Conservation (phyloP, 2,329 filamentous ascomycete genomes). For the Cladosporium cucumerinum region DNA sequence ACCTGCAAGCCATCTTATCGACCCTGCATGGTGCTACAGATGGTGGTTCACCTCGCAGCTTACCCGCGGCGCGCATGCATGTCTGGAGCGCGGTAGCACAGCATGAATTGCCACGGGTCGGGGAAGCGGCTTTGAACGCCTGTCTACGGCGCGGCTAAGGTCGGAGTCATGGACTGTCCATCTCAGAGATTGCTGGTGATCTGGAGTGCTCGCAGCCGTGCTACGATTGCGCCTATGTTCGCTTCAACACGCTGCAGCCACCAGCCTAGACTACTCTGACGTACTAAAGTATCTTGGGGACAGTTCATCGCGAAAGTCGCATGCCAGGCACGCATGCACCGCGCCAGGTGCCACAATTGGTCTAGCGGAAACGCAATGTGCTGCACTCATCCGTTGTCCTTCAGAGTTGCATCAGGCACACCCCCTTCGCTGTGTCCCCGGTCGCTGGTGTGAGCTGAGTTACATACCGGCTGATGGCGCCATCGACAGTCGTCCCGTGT, state of each 20-base stretch:
- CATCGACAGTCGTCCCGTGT: not conserved
- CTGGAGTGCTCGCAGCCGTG: not conserved
- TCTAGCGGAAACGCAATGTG: not conserved
- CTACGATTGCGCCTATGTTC: not conserved
- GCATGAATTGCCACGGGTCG: not conserved
- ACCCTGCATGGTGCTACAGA: not conserved
- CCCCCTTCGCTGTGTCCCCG: not conserved
- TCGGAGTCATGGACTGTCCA: not conserved
- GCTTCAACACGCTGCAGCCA: not conserved
- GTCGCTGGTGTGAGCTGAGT: not conserved
- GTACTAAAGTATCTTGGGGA: not conserved
- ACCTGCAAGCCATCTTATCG: not conserved
- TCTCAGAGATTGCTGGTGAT: not conserved
- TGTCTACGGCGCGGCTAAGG: not conserved
- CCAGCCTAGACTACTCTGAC: not conserved
- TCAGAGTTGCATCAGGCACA: conserved; percentile 1
- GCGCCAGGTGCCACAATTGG: not conserved
- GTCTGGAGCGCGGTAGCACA: not conserved
- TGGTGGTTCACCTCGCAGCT: not conserved
- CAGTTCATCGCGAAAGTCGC: not conserved
- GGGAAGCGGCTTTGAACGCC: not conserved
- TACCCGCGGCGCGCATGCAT: not conserved
- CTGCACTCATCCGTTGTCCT: not conserved
- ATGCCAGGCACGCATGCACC: not conserved
- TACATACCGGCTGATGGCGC: not conserved